These are phyloP conservation scores for Vigna reflexopilosa DNA, from an alignment of 306 rosid genomes.

Conservation along the genomic window DNA sequence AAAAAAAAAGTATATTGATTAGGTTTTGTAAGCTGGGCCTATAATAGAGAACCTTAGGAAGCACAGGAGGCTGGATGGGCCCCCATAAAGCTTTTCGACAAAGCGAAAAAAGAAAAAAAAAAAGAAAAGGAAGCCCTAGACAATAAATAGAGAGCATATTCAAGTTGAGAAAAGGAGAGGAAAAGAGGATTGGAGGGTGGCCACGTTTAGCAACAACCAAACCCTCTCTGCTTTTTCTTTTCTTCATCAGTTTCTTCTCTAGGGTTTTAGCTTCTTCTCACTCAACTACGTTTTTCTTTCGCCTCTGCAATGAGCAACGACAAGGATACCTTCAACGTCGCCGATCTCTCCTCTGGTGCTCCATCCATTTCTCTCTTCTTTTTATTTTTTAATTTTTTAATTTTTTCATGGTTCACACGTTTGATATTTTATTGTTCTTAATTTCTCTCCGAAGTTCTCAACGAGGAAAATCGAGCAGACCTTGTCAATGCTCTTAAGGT, in stretches of 20 bases:
- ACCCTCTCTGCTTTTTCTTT: constrained; percentile 25
- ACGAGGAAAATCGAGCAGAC: constrained; percentile 73
- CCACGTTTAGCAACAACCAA: constrained; percentile 44
- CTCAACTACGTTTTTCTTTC: not conserved
- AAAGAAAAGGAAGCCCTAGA: constrained; percentile 30
- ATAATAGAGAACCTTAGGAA: not conserved
- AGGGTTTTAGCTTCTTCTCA: constrained; percentile 74
- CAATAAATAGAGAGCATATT: constrained; percentile 44
- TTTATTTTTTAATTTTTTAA: not conserved
- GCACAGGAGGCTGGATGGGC: constrained; percentile 29
- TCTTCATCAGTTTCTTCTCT: constrained; percentile 48
- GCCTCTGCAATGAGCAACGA: constrained; percentile 68
- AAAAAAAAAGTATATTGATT: not conserved
- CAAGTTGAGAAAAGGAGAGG: constrained; percentile 41
- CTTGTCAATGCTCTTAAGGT: constrained; percentile 91
- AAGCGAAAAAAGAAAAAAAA: not conserved
- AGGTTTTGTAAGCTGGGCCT: not conserved
- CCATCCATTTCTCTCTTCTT: not conserved
- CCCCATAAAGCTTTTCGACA: constrained; percentile 23
- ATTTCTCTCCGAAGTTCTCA: constrained; percentile 55
- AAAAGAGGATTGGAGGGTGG: constrained; percentile 51
- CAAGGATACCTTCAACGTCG: constrained; percentile 66
- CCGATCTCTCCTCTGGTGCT: constrained; percentile 81
- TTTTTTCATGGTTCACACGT: not conserved
- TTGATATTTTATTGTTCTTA: not conserved